These are phyloP conservation scores for Teratosphaeria destructans DNA, from an alignment of 2,329 filamentous ascomycete species.

Conservation along the genomic window DNA sequence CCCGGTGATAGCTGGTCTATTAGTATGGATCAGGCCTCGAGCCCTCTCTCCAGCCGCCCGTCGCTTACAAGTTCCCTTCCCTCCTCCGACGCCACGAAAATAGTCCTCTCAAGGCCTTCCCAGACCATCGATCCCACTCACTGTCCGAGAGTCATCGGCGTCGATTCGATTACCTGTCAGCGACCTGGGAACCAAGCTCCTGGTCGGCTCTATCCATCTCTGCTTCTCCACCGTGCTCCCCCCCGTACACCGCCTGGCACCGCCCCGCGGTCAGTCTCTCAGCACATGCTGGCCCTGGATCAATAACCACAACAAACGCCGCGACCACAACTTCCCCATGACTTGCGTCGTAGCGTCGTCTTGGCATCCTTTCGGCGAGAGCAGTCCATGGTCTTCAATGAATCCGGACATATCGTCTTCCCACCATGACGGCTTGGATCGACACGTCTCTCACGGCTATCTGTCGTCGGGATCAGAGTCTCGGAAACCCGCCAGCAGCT, in stretches of 20 bases:
- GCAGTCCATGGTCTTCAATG: constrained; percentile 23
- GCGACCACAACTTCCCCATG: constrained; percentile 13
- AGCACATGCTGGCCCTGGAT: neutral
- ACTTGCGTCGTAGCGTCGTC: constrained; percentile 22
- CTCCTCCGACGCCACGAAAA: neutral
- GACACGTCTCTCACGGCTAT: constrained; percentile 17
- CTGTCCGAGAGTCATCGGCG: neutral
- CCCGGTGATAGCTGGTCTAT: neutral
- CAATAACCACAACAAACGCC: neutral
- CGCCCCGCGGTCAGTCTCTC: neutral
- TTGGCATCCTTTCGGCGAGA: constrained; percentile 20
- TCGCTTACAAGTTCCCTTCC: neutral
- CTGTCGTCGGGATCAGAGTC: constrained; percentile 21
- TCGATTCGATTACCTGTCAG: neutral
- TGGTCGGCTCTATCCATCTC: neutral
- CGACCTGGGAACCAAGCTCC: neutral
- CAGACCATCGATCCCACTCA: neutral
- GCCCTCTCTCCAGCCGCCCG: neutral
- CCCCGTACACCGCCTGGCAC: neutral
- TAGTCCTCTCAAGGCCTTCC: neutral
- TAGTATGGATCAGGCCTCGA: neutral
- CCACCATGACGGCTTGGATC: constrained; percentile 11
- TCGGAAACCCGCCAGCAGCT: constrained; percentile 15
- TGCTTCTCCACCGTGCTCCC: neutral
- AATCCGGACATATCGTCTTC: constrained; percentile 15